Evolutionary conservation across 23 red algal species (phyloP), one percentile per base, ranked within the genome.

Genomic region (Gracilaria caudata): DNA sequence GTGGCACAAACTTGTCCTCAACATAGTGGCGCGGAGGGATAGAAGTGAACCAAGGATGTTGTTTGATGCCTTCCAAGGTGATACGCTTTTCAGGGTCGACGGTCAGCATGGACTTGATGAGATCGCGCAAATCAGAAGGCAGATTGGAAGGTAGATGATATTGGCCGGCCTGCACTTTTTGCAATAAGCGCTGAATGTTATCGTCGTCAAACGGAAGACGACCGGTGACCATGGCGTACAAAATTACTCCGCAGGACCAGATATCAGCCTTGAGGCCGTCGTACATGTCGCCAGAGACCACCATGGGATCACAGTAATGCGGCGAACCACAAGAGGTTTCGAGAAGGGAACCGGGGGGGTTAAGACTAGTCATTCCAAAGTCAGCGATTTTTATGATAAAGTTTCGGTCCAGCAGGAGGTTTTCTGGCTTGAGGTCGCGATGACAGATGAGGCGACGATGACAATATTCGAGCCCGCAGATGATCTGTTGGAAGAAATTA

Each of bases 191-290:
- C 78, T 95, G 93, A 35, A 99, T 79, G 84, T 99, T 95, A 76
- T 99, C 97, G 81, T 99, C 97, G 77, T 99, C 97, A 78, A 99
- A 99, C n/a, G 97, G 97, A 73, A 99, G 83, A 44, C 88, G 92
- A 64, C 97, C 97, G n/a, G 97, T 96, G 49, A 99, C 79, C 90
- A 99, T 88, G n/a, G 97, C 97, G 49, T 96, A 99, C 58, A 99
- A 61, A 88, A 99, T 96, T 43, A 99, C 97, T 33, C 97, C 97
- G 61, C 92, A 99, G 11, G 90, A 94, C 97, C 97, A 99, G 36
- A 99, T 88, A 47, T 99, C 97, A 34, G 92, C 85, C 80, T 96
- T 86, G 61, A 96, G 84, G 0, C 97, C 97, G 68, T 94, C 92
- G 77, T 99, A 99, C 76, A 87, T 91, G 39, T 99, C 97, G 70